Percentiles rank a stretch among this genome's conserved stretches.
phyloP scores from a whole-genome alignment of 192 early-diverging fungal genomes.

The Jimgerdemannia flammicorona region DNA sequence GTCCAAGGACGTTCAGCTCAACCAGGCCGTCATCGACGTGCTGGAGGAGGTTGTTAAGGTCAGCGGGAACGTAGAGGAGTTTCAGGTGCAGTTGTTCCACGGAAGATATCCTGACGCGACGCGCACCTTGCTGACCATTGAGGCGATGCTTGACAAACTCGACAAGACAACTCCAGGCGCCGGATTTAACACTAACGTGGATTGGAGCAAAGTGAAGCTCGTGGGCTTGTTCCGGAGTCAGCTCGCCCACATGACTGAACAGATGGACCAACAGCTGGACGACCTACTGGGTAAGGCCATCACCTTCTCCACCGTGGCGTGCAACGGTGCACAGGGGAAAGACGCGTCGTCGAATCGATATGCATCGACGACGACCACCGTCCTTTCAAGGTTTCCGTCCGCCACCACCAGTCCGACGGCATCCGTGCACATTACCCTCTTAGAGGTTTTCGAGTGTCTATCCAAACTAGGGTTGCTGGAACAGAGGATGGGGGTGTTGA shows the following conservation, averaged over 20 bases:
- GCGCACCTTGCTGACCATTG: neutral
- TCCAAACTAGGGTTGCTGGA: constrained; percentile 6
- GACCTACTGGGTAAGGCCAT: neutral
- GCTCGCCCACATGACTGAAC: neutral
- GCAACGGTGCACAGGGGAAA: neutral
- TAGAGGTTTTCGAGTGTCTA: constrained; percentile 1
- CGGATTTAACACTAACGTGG: neutral
- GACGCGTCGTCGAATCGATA: neutral
- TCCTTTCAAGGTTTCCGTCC: neutral
- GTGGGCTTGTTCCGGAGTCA: neutral
- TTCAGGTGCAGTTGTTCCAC: neutral
- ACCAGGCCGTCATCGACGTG: neutral
- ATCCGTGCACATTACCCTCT: neutral
- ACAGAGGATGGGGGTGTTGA: constrained; percentile 2
- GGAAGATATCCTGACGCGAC: neutral
- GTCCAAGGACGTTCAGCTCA: neutral
- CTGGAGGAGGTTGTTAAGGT: neutral
- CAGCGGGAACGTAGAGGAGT: neutral
- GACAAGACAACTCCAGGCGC: neutral
- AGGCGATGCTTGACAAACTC: neutral
- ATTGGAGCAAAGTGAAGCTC: neutral
- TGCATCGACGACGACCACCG: neutral
- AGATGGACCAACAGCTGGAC: neutral
- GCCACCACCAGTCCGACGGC: neutral
- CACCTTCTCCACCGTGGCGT: neutral